phyloP scores from a whole-genome alignment of 495 filamentous ascomycete species.

The Pyrenula aspistea region DNA sequence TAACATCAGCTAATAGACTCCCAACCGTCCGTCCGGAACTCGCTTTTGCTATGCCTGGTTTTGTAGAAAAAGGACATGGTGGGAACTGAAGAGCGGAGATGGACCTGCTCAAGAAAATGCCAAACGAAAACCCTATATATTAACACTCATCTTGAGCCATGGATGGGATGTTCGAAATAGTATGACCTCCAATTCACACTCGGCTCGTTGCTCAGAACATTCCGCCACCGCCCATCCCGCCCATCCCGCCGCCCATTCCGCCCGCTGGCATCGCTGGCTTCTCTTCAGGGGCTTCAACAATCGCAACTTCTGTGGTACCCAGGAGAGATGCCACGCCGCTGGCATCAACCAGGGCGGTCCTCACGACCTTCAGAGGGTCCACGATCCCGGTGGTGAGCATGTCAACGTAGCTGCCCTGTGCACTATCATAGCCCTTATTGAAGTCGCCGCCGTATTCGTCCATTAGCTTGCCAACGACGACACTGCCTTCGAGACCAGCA shows the following conservation, averaged over 20 bases:
- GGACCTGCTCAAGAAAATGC: too few species aligned
- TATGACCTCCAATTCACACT: too few species aligned
- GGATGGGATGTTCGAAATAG: too few species aligned
- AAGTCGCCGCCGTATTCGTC: constrained; percentile 89
- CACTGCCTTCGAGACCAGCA: constrained; percentile 88
- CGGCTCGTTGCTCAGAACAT: constrained; percentile 17
- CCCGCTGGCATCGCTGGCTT: constrained; percentile 49
- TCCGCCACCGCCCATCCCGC: constrained; percentile 61
- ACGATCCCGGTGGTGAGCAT: constrained; percentile 97
- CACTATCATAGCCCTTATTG: constrained; percentile 94
- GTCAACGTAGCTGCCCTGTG: constrained; percentile 95
- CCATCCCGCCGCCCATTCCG: constrained; percentile 53
- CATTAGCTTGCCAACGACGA: constrained; percentile 94
- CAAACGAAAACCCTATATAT: too few species aligned
- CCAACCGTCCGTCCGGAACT: not conserved
- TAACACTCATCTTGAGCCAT: too few species aligned
- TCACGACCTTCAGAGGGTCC: constrained; percentile 97
- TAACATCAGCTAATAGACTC: not conserved
- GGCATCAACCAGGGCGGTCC: constrained; percentile 87
- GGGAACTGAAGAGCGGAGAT: not conserved
- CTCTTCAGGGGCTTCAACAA: constrained; percentile 91
- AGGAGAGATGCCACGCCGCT: constrained; percentile 93
- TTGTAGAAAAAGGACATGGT: not conserved
- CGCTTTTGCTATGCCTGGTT: not conserved
- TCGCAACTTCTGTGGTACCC: constrained; percentile 94